These are phyloP conservation scores for Cercospora zeina DNA, from an alignment of 2,329 filamentous ascomycete species.

Conservation along the genomic window DNA sequence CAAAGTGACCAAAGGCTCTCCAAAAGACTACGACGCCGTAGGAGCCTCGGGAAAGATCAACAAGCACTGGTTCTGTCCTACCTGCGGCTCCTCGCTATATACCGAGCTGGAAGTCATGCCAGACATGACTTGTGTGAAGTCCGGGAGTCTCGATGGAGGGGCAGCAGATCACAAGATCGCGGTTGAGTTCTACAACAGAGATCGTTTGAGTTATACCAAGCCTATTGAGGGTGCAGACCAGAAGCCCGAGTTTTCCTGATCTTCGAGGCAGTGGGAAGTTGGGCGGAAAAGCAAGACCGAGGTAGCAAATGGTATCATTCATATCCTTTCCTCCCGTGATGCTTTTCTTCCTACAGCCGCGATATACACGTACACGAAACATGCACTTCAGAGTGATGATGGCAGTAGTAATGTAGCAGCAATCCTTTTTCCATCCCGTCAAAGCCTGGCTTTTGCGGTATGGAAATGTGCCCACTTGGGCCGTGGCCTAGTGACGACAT, in stretches of 20 bases:
- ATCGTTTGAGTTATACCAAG: conserved; percentile 50
- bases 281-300: neutral
- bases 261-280: neutral
- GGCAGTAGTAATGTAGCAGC: neutral
- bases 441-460: neutral
- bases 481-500: neutral
- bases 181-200: conserved; percentile 57
- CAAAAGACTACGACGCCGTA: conserved; percentile 51
- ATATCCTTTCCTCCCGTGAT: neutral
- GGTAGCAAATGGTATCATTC: neutral
- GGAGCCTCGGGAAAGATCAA: conserved; percentile 57
- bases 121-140: conserved; percentile 54
- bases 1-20: conserved; percentile 53
- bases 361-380: neutral
- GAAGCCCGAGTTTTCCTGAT: conserved; percentile 41
- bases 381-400: neutral
- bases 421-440: neutral
- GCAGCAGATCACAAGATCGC: conserved; percentile 44
- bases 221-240: conserved; percentile 52
- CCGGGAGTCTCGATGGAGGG: conserved; percentile 54
- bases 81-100: conserved; percentile 55
- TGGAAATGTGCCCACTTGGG: neutral
- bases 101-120: conserved; percentile 57
- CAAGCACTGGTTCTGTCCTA: conserved; percentile 57
- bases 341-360: neutral